These are phyloP conservation scores for Beauveria medogensis DNA, from an alignment of 2,329 filamentous ascomycete species.

Conservation along the genomic window DNA sequence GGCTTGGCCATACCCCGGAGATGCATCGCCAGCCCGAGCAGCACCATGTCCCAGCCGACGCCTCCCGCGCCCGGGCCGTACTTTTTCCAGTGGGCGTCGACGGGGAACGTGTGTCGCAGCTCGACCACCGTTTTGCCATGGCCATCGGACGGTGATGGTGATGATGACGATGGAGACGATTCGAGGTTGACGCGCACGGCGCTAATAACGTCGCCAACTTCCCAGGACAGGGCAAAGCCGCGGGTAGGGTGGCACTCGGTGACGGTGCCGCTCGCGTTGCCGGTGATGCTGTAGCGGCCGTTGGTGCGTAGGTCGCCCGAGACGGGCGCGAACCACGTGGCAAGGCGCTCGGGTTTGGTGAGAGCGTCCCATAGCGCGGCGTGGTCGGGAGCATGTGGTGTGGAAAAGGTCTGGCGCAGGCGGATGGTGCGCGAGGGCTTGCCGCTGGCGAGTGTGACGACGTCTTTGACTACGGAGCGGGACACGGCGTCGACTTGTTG, in stretches of 20 bases:
- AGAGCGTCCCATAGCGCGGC: neutral
- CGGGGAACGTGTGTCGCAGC: neutral
- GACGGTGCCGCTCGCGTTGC: slow-evolving; percentile 3
- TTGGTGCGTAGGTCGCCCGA: slow-evolving; percentile 7
- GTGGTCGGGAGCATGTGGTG: neutral
- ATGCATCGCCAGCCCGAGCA: neutral
- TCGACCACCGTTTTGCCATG: neutral
- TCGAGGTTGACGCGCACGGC: neutral
- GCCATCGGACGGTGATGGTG: too few relatives aligned
- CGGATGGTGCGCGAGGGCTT: neutral
- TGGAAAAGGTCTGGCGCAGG: neutral
- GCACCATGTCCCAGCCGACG: slow-evolving; percentile 8
- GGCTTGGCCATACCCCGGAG: neutral
- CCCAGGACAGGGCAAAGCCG: slow-evolving; percentile 1
- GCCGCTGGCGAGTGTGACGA: slow-evolving; percentile 1
- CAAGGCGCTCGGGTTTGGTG: neutral
- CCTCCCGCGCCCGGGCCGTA: slow-evolving; percentile 8
- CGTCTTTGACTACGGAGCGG: neutral
- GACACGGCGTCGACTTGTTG: slow-evolving; percentile 1
- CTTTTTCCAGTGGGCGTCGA: slow-evolving; percentile 2
- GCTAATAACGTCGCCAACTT: neutral
- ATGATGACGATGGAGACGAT: too few relatives aligned
- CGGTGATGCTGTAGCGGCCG: slow-evolving; percentile 5
- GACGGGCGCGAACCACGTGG: slow-evolving; percentile 4
- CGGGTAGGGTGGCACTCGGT: neutral